Percentiles rank a stretch among this genome's conserved stretches.
Evolutionary conservation across 352 stramenopile genomes (phyloP).

Genomic region (Phytophthora pini): DNA sequence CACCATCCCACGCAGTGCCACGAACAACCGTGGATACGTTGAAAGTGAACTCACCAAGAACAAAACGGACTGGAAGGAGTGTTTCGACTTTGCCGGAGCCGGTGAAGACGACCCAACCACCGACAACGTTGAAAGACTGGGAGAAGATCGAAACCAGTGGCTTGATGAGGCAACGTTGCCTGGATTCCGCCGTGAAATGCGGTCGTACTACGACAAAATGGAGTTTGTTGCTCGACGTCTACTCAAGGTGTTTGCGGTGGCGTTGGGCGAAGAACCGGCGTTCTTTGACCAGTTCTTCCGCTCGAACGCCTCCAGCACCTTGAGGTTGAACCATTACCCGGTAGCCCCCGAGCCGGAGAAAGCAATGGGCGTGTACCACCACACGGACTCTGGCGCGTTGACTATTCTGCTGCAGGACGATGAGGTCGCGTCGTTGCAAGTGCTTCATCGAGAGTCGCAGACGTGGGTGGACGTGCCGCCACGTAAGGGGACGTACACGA

Average conservation of each 20-base stretch:
- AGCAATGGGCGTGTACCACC: conserved; percentile 55
- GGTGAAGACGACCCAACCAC: conserved; percentile 46
- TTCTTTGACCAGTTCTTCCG: conserved; percentile 72
- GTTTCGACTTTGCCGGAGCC: conserved; percentile 67
- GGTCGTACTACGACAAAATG: conserved; percentile 51
- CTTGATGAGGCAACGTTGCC: conserved; percentile 46
- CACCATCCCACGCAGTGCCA: conserved; percentile 61
- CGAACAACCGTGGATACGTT: conserved; percentile 93
- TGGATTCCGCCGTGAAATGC: conserved; percentile 59
- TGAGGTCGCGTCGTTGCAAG: conserved; percentile 49
- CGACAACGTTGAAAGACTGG: conserved; percentile 71
- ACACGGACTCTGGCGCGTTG: conserved; percentile 57
- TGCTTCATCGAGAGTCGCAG: conserved; percentile 46
- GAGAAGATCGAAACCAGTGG: conserved; percentile 90
- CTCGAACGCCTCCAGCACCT: conserved; percentile 80
- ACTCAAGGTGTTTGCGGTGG: conserved; percentile 58
- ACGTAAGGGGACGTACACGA: conserved; percentile 52
- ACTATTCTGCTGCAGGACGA: conserved; percentile 62
- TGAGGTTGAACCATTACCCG: conserved; percentile 94
- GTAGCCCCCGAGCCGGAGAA: conserved; percentile 43
- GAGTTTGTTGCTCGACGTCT: conserved; percentile 55
- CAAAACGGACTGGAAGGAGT: conserved; percentile 93
- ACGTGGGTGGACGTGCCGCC: conserved; percentile 55
- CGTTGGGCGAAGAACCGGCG: conserved; percentile 45
- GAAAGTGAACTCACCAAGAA: conserved; percentile 95